Evolutionary conservation across 176 grass and related monocot genomes (phyloP).

Genomic region (Poa annua): DNA sequence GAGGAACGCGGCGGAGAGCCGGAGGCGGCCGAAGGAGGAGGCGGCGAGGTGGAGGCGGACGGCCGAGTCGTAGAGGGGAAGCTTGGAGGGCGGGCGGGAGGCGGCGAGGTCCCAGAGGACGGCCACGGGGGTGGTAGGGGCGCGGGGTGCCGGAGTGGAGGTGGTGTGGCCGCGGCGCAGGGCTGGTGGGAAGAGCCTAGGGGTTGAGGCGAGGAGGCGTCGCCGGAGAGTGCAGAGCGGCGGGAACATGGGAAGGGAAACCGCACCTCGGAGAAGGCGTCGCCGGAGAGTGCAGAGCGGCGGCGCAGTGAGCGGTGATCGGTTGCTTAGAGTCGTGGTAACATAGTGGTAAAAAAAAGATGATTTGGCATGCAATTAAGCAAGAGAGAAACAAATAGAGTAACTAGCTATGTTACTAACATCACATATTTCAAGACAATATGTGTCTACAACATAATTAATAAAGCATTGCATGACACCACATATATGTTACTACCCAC

Average conservation of each 20-base stretch:
- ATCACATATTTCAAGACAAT: too few relatives aligned
- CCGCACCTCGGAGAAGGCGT: background rate
- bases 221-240: slow-evolving; percentile 24
- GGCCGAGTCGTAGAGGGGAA: slow-evolving; percentile 57
- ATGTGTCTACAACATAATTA: too few relatives aligned
- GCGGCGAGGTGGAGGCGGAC: slow-evolving; percentile 63
- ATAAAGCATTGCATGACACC: too few relatives aligned
- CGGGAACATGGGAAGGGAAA: slow-evolving; percentile 25
- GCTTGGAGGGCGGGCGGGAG: slow-evolving; percentile 50
- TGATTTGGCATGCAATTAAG: too few relatives aligned
- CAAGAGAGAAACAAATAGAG: too few relatives aligned
- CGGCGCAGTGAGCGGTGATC: too few relatives aligned
- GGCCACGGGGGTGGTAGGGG: slow-evolving; percentile 35
- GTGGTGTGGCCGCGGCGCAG: background rate
- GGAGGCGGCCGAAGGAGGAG: slow-evolving; percentile 50
- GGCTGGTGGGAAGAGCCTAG: background rate
- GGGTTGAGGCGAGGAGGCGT: background rate
- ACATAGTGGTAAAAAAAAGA: too few relatives aligned
- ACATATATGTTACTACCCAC: too few relatives aligned
- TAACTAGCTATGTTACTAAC: too few relatives aligned
- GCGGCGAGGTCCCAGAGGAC: slow-evolving; percentile 68
- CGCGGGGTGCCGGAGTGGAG: slow-evolving; percentile 5
- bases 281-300: slow-evolving; percentile 20
- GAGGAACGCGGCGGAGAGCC: slow-evolving; percentile 55
- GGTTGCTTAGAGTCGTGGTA: too few relatives aligned